Conservation (phyloP, 768 basidiomycete species). For the Suillus clintonianus region DNA sequence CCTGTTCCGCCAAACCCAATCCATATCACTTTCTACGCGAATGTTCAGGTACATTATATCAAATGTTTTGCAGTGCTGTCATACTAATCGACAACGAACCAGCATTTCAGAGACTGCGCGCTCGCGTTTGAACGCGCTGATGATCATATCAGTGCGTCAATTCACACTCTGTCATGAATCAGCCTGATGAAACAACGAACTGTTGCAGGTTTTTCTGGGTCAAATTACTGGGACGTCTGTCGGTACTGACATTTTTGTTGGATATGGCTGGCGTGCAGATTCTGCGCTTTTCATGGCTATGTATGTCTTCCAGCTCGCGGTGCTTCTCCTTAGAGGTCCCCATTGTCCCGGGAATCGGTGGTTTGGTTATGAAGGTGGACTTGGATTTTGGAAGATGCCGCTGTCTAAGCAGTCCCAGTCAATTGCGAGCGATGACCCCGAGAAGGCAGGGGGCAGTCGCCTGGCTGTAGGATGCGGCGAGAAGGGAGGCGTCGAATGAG, state of each 20-base stretch:
- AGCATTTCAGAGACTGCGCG: constrained; percentile 28
- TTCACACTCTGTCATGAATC: background rate
- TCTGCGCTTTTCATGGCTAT: constrained; percentile 35
- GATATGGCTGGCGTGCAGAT: constrained; percentile 39
- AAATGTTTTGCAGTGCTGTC: constrained; percentile 13
- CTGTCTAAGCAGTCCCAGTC: background rate
- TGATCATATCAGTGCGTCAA: constrained; percentile 24
- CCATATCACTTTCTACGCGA: constrained; percentile 32
- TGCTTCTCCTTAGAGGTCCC: constrained; percentile 42
- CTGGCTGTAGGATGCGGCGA: background rate
- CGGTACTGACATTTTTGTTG: constrained; percentile 40
- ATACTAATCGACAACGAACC: constrained; percentile 1
- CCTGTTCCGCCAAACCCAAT: constrained; percentile 39
- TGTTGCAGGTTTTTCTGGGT: constrained; percentile 30
- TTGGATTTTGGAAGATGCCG: constrained; percentile 11
- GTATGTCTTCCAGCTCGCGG: constrained; percentile 32
- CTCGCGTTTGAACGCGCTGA: constrained; percentile 29
- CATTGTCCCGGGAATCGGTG: constrained; percentile 39
- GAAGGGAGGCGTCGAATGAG: too few relatives aligned
- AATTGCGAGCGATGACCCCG: background rate
- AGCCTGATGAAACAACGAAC: background rate
- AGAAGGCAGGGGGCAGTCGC: background rate
- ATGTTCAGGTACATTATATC: constrained; percentile 14
- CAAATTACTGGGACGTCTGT: constrained; percentile 46
- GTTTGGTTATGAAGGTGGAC: constrained; percentile 65